Evolutionary conservation across 768 basidiomycete species (phyloP).

Genomic region (Tricholoma bakamatsutake): DNA sequence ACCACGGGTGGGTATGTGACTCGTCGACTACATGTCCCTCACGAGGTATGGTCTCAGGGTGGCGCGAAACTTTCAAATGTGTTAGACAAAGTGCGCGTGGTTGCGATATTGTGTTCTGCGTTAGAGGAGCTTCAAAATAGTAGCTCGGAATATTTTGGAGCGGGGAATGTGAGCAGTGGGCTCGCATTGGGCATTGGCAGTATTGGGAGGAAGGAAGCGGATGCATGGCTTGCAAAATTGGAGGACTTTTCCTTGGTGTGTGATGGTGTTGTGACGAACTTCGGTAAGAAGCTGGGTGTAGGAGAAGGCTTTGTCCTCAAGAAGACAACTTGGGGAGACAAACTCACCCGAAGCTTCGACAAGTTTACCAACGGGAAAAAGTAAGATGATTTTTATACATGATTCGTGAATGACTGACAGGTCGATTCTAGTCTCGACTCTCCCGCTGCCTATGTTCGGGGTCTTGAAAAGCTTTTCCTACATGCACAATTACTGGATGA

Average conservation of each 20-base stretch:
- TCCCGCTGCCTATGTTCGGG: slow-evolving; percentile 76
- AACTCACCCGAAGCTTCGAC: slow-evolving; percentile 69
- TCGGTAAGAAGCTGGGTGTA: slow-evolving; percentile 84
- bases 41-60: slow-evolving; percentile 87
- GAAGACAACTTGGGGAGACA: slow-evolving; percentile 76
- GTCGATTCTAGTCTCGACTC: slow-evolving; percentile 69
- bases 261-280: slow-evolving; percentile 72
- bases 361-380: slow-evolving; percentile 88
- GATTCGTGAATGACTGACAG: slow-evolving; percentile 11
- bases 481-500: slow-evolving; percentile 82
- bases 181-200: slow-evolving; percentile 71
- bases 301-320: slow-evolving; percentile 83
- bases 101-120: slow-evolving; percentile 72
- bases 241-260: slow-evolving; percentile 79
- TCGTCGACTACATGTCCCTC: slow-evolving; percentile 79
- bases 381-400: slow-evolving; percentile 34
- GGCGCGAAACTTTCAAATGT: slow-evolving; percentile 81
- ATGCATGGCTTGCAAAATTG: slow-evolving; percentile 69
- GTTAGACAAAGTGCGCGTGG: slow-evolving; percentile 80
- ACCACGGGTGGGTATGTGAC: slow-evolving; percentile 86
- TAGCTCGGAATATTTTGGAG: slow-evolving; percentile 72
- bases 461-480: slow-evolving; percentile 65
- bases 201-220: slow-evolving; percentile 71
- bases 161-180: slow-evolving; percentile 72
- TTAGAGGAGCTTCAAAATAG: slow-evolving; percentile 71